Conservation (phyloP, 2,329 filamentous ascomycete species). For the Aspergillus pseudoglaucus region DNA sequence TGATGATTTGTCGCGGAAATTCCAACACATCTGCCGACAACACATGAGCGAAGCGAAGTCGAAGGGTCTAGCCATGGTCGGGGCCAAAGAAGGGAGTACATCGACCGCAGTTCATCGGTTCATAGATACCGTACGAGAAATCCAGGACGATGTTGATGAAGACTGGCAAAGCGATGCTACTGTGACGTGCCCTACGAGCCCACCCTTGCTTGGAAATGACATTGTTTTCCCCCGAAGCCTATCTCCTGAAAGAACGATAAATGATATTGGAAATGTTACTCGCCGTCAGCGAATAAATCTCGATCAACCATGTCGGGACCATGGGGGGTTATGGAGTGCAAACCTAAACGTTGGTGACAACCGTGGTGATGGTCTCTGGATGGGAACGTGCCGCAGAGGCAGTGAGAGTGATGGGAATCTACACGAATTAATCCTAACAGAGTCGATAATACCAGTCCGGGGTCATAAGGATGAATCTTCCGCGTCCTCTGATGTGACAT, state of each 20-base stretch:
- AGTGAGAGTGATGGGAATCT: constrained; percentile 8
- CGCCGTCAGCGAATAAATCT: constrained; percentile 44
- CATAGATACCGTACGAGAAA: background rate
- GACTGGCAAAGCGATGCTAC: background rate
- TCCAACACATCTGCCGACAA: constrained; percentile 67
- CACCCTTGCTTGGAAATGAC: constrained; percentile 82
- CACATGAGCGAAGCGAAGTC: constrained; percentile 62
- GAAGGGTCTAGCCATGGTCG: constrained; percentile 29
- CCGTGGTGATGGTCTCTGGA: constrained; percentile 32
- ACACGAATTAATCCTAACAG: constrained; percentile 11
- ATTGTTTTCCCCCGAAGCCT: constrained; percentile 73
- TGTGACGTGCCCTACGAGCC: constrained; percentile 50
- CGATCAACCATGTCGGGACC: constrained; percentile 46
- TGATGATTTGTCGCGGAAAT: constrained; percentile 58
- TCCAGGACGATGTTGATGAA: constrained; percentile 1
- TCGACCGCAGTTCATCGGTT: background rate
- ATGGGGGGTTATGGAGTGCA: constrained; percentile 67
- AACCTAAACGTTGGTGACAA: constrained; percentile 43
- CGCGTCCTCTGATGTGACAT: background rate
- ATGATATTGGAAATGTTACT: constrained; percentile 65
- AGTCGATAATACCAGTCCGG: constrained; percentile 19
- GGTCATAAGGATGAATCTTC: background rate
- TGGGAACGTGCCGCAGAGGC: constrained; percentile 34
- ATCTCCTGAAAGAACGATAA: constrained; percentile 76
- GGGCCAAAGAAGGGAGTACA: constrained; percentile 13